Conservation (phyloP, 805 yeast genomes). For the Suhomyces vadensis region DNA sequence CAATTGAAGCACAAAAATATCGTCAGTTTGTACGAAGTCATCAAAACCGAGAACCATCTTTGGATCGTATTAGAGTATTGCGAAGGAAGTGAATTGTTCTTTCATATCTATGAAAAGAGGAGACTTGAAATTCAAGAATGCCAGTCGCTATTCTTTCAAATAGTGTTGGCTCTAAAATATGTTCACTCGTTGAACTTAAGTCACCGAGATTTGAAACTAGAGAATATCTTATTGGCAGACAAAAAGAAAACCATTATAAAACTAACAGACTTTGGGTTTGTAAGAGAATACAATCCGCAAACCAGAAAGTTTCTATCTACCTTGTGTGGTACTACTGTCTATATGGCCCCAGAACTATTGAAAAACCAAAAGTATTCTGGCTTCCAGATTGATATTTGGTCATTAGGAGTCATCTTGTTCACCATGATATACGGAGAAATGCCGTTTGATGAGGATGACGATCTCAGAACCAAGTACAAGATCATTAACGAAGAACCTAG, state of each 20-base stretch:
- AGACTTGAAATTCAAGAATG: conserved; percentile 53
- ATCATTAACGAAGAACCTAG: conserved; percentile 68
- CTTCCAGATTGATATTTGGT: conserved; percentile 83
- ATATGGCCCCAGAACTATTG: conserved; percentile 94
- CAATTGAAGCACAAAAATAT: conserved; percentile 83
- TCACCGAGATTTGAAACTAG: conserved; percentile 83
- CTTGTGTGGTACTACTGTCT: conserved; percentile 90
- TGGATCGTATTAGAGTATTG: conserved; percentile 93
- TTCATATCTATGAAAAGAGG: conserved; percentile 55
- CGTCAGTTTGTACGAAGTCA: conserved; percentile 80
- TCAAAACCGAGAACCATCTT: conserved; percentile 73
- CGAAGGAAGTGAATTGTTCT: conserved; percentile 75
- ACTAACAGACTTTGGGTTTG: conserved; percentile 91
- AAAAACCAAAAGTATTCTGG: conserved; percentile 73
- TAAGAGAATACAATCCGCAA: conserved; percentile 62
- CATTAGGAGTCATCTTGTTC: conserved; percentile 84
- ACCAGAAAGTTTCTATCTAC: conserved; percentile 64
- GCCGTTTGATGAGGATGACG: conserved; percentile 91
- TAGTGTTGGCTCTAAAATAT: conserved; percentile 64
- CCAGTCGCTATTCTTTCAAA: conserved; percentile 59
- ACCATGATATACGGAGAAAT: conserved; percentile 82
- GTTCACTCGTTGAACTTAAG: conserved; percentile 77
- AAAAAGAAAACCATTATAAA: conserved; percentile 64
- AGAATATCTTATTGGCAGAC: conserved; percentile 61
- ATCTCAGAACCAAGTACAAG: conserved; percentile 54